Conservation (phyloP, 257 asterid genomes). For the Solanum dulcamara region DNA sequence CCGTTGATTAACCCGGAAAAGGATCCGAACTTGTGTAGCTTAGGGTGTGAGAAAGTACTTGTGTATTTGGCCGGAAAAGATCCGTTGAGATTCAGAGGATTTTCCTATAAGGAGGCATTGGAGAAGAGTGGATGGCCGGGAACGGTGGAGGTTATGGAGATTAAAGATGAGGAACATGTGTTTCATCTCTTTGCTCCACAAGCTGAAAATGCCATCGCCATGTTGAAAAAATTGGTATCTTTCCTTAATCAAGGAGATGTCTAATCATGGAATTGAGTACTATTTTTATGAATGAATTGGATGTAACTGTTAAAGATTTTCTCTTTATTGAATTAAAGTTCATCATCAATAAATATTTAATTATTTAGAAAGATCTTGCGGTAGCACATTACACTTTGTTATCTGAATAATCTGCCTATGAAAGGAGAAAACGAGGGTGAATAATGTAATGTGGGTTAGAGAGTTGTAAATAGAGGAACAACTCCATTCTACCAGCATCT, state of each 20-base stretch:
- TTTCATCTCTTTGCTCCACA: slow-evolving; percentile 29
- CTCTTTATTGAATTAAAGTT: too few relatives aligned
- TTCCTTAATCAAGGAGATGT: slow-evolving; percentile 17
- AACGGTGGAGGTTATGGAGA: slow-evolving; percentile 31
- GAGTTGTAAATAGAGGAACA: not conserved
- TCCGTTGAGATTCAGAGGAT: slow-evolving; percentile 27
- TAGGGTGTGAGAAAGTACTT: slow-evolving; percentile 31
- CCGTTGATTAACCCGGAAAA: slow-evolving; percentile 32
- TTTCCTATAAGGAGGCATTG: slow-evolving; percentile 24
- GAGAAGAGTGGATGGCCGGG: slow-evolving; percentile 42
- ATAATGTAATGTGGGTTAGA: not conserved
- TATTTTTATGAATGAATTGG: not conserved
- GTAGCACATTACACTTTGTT: too few relatives aligned
- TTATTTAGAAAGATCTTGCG: too few relatives aligned
- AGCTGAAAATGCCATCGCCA: slow-evolving; percentile 8
- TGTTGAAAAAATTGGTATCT: slow-evolving; percentile 30
- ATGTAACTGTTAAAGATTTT: not conserved
- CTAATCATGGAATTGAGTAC: not conserved
- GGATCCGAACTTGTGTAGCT: slow-evolving; percentile 19
- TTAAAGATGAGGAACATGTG: slow-evolving; percentile 30
- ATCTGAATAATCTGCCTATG: not conserved
- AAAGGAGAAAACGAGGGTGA: not conserved
- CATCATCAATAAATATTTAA: too few relatives aligned
- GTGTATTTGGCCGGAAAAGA: slow-evolving; percentile 41
- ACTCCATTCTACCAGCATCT: not conserved